Percentiles rank a stretch among this genome's conserved stretches.
Evolutionary conservation across 2,329 filamentous ascomycete species (phyloP).

Genomic region (Fusarium avenaceum): DNA sequence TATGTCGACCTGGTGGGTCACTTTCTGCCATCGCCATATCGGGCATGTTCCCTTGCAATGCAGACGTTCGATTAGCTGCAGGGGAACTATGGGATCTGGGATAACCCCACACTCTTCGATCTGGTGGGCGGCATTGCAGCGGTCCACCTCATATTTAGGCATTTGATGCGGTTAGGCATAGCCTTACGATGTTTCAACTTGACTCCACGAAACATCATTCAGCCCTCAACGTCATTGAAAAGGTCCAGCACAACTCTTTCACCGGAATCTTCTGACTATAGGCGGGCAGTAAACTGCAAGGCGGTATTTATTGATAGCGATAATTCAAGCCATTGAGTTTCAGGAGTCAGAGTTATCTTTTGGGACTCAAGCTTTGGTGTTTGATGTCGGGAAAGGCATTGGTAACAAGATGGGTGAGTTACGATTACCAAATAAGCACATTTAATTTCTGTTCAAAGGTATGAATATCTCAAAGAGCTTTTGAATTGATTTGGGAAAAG

Average conservation of each 20-base stretch:
- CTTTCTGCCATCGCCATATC: slow-evolving; percentile 27
- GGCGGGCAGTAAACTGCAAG: neutral
- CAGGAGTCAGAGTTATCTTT: neutral
- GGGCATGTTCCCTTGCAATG: slow-evolving; percentile 29
- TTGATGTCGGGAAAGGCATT: neutral
- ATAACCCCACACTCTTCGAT: slow-evolving; percentile 45
- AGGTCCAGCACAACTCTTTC: neutral
- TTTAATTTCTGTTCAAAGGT: neutral
- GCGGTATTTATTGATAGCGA: neutral
- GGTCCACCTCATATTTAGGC: slow-evolving; percentile 38
- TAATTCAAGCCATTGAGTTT: neutral
- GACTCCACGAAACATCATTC: neutral
- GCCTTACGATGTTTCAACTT: neutral
- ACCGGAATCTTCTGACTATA: neutral
- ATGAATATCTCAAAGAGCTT: slow-evolving; percentile 1
- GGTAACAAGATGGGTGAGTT: neutral
- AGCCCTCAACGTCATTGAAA: neutral
- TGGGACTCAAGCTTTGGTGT: neutral
- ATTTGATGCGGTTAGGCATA: neutral
- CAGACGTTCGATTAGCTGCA: slow-evolving; percentile 42
- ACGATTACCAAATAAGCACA: neutral
- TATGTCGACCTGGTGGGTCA: slow-evolving; percentile 26
- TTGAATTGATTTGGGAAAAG: slow-evolving; percentile 3
- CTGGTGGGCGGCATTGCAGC: slow-evolving; percentile 23
- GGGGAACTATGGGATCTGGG: slow-evolving; percentile 38